Base-by-base conservation (phyloP, 768 basidiomycete species). In the Chalciporus pseudorubinellus region DNA sequence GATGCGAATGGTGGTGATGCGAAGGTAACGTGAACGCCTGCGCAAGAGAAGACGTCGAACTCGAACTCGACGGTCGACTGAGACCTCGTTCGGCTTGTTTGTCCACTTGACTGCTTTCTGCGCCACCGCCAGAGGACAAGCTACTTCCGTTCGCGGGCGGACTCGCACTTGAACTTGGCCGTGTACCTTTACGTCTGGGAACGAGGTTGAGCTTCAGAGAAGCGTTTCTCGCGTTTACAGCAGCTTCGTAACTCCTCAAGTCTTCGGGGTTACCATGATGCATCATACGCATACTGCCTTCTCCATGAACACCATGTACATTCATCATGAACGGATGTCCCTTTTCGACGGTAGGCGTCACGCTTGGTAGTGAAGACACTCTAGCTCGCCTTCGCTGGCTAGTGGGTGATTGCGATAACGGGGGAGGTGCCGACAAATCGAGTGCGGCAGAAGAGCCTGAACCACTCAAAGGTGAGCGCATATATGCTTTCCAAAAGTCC, bases 401-500 rank as follows among this genome's bases (percentile, higher is more conserved):
- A 18, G 58, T 46, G 1, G 69, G 68, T 4, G 69, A 70, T 24
- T 66, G 63, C 10, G 61, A 14, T 33, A 57, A 9, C 51, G 60
- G 43, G 38, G 50, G 55, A 31, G 41, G 39, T 14, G 34, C 16
- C 31, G 50, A 44, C 12, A 19, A 6, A 21, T 64, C 52, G 55
- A 55, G 22, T 47, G 43, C 19, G 7, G 18, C 54, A 3, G 55
- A 53, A 2, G 56, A 38, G 11, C 57, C 61, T 3, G 74, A 66
- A 1, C 72, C 74, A 16, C 71, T 68, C 40, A 84, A 63, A 21
- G 88, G 88, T 19, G 86, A 89, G 34, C 81, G 77, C 72, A 90
- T 76, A 59, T 84, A 90, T 56, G 81, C 74, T 66, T 77, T 88
- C 88, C 88, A 90, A 55, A 87, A 82, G 47, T 88, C 84, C 43